A percentile compares a stretch with the other conserved stretches of the same genome.
Evolutionary conservation across 1,139 yeast genomes (phyloP).

Genomic region (Pichia sp.): DNA sequence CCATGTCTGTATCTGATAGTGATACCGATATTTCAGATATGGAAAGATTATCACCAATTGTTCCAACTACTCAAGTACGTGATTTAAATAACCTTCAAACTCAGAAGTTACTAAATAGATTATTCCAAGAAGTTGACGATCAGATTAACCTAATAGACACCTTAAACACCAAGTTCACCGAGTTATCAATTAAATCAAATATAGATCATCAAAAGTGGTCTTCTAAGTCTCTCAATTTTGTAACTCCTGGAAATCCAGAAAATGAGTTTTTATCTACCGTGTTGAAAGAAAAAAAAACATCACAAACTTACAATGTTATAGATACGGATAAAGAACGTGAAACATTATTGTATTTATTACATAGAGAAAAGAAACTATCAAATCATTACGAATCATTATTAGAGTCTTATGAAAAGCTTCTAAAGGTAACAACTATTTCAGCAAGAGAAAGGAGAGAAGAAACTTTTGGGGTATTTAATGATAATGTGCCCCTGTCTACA

Average conservation of each 20-base stretch:
- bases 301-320: too few relatives aligned
- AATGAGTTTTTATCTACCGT: neutral
- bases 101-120: conserved; percentile 20
- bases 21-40: neutral
- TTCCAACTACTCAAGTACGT: conserved; percentile 1
- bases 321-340: conserved; percentile 3
- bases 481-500: neutral
- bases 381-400: conserved; percentile 21
- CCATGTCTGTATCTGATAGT: neutral
- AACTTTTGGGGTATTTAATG: conserved; percentile 6
- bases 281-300: neutral
- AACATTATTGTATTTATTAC: conserved; percentile 11
- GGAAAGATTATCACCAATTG: conserved; percentile 2
- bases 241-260: neutral
- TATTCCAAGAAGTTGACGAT: conserved; percentile 26
- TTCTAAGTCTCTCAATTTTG: neutral
- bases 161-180: conserved; percentile 14
- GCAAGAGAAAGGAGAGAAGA: conserved; percentile 9
- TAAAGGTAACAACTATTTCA: conserved; percentile 5
- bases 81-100: conserved; percentile 12
- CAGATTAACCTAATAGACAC: conserved; percentile 21
- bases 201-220: conserved; percentile 16
- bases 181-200: conserved; percentile 14
- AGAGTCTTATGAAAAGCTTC: conserved; percentile 9
- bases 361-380: conserved; percentile 25